A percentile compares a stretch with the other conserved stretches of the same genome.
Evolutionary conservation across 768 basidiomycete species (phyloP).

Genomic region (Coprinopsis cinerea): DNA sequence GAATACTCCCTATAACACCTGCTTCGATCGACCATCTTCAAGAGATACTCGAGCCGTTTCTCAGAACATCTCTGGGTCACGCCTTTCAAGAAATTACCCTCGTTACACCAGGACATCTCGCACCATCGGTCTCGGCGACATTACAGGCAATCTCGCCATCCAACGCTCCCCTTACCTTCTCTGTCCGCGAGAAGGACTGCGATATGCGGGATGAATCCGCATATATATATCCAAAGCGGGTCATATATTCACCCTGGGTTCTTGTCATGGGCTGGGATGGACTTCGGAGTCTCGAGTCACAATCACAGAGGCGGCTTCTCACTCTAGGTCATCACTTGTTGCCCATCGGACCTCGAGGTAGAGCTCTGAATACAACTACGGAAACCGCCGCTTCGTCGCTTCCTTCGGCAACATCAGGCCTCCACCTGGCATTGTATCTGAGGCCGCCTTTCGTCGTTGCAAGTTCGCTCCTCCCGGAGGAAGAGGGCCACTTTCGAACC

Average conservation of each 20-base stretch:
- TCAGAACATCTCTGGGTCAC: background rate
- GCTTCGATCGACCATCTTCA: constrained; percentile 3
- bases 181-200: background rate
- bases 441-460: constrained; percentile 58
- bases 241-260: constrained; percentile 1
- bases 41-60: constrained; percentile 2
- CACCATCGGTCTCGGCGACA: background rate
- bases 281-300: background rate
- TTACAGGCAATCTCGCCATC: background rate
- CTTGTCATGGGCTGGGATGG: constrained; percentile 8
- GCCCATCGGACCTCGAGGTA: constrained; percentile 7
- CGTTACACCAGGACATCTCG: background rate
- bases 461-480: constrained; percentile 19
- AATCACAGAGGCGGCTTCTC: background rate
- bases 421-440: constrained; percentile 42
- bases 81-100: background rate
- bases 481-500: constrained; percentile 16
- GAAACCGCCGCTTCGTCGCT: background rate
- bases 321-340: background rate
- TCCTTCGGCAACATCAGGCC: constrained; percentile 14
- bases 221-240: background rate
- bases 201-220: background rate
- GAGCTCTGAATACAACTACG: background rate
- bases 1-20: background rate
- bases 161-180: background rate